Evolutionary conservation across 1,284 basidiomycete genomes (phyloP).

Genomic region (Exsudoporus floridanus): DNA sequence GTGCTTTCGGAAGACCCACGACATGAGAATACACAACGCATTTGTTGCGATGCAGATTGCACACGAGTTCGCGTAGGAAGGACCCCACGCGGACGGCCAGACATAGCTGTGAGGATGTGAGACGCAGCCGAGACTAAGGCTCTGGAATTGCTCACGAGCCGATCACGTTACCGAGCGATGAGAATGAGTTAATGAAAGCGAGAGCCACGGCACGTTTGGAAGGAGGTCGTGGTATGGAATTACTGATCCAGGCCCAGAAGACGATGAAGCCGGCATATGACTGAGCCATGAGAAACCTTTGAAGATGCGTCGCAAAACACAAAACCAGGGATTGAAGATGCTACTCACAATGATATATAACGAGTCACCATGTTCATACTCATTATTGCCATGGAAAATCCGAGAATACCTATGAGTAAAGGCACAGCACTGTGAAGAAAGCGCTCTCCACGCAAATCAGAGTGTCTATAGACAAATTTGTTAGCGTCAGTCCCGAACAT

Average conservation of each 20-base stretch:
- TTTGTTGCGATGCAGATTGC: constrained; percentile 54
- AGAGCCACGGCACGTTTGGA: constrained; percentile 77
- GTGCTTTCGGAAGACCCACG: constrained; percentile 52
- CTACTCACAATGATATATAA: constrained; percentile 66
- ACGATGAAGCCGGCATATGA: constrained; percentile 70
- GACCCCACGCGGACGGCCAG: constrained; percentile 42
- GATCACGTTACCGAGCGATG: constrained; percentile 71
- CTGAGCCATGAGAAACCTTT: constrained; percentile 74
- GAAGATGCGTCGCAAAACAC: not conserved
- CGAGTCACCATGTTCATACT: constrained; percentile 67
- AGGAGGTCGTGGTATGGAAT: constrained; percentile 63
- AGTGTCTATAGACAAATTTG: constrained; percentile 48
- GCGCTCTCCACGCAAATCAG: constrained; percentile 66
- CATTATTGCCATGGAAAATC: constrained; percentile 70
- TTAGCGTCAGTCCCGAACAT: not conserved
- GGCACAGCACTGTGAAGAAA: constrained; percentile 63
- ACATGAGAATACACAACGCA: constrained; percentile 51
- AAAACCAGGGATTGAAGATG: not conserved
- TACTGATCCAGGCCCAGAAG: constrained; percentile 71
- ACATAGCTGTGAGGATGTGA: constrained; percentile 39
- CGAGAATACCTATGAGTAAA: constrained; percentile 60
- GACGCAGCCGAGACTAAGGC: constrained; percentile 7
- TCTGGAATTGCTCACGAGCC: constrained; percentile 58
- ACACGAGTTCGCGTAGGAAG: constrained; percentile 39
- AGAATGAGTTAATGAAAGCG: constrained; percentile 71